phyloP scores from a whole-genome alignment of 225 moss, liverwort and hornwort genomes.

The Physcomitrellopsis africana region DNA sequence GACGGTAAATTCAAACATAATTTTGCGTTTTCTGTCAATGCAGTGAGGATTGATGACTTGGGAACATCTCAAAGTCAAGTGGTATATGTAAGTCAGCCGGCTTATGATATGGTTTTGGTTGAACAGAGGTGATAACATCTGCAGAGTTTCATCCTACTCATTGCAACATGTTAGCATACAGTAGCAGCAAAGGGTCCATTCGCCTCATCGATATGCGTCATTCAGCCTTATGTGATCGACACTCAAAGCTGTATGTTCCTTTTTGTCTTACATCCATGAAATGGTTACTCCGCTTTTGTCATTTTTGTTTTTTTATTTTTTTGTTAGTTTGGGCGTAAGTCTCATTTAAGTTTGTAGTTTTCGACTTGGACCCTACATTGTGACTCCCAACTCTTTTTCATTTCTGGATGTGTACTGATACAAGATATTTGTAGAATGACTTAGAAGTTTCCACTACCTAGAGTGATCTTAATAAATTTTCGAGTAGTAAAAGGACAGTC shows the following conservation, averaged over 20 bases:
- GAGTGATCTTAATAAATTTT: not conserved
- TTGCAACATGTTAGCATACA: conserved; percentile 98
- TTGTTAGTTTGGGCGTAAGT: not conserved
- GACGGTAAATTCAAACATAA: not conserved
- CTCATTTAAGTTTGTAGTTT: not conserved
- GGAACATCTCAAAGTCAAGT: not conserved
- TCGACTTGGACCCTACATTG: not conserved
- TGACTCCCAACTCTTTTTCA: conserved; percentile 4
- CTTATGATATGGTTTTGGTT: conserved; percentile 31
- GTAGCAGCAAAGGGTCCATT: conserved; percentile 99
- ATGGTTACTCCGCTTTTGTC: not conserved
- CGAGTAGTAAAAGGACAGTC: conserved; percentile 17
- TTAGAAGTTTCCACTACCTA: not conserved
- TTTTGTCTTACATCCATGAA: conserved; percentile 5
- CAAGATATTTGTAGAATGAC: not conserved
- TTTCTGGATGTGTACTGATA: not conserved
- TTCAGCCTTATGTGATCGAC: conserved; percentile 98
- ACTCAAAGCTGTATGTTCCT: conserved; percentile 84
- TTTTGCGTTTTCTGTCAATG: conserved; percentile 2
- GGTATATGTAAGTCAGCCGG: not conserved
- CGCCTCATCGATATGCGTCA: conserved; percentile 99
- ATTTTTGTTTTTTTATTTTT: not conserved
- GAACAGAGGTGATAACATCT: conserved; percentile 96
- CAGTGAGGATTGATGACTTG: conserved; percentile 11
- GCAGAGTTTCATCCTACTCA: conserved; percentile 98